Evolutionary conservation across 2,329 filamentous ascomycete species (phyloP).

Genomic region (Pseudocercospora vitis): DNA sequence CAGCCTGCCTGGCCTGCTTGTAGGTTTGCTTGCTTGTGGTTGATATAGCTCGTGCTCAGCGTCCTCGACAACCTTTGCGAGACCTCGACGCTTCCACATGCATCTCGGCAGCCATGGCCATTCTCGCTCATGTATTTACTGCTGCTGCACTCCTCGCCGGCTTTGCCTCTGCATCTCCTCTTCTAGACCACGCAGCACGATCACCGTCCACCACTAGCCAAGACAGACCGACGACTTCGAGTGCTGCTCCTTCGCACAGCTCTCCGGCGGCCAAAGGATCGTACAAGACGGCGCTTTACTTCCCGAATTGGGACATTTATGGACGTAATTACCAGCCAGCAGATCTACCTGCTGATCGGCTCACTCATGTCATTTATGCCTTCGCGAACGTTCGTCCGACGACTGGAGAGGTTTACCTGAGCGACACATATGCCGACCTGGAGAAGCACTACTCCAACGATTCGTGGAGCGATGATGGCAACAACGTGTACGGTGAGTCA

Average conservation of each 20-base stretch:
- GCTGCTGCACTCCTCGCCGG: not conserved
- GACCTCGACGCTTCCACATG: not conserved
- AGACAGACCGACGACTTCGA: not conserved
- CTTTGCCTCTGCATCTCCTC: not conserved
- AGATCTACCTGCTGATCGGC: slow-evolving; percentile 72
- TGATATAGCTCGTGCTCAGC: not conserved
- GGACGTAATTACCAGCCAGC: slow-evolving; percentile 73
- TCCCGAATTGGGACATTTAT: slow-evolving; percentile 37
- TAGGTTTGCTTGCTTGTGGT: not conserved
- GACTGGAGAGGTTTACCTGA: slow-evolving; percentile 73
- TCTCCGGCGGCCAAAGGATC: not conserved
- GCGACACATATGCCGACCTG: slow-evolving; percentile 66
- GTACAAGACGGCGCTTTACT: slow-evolving; percentile 26
- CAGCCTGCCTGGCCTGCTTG: slow-evolving; percentile 6
- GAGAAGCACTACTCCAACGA: slow-evolving; percentile 70
- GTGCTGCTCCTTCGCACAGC: not conserved
- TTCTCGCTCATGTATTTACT: not conserved
- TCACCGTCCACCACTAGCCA: not conserved
- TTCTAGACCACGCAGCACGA: not conserved
- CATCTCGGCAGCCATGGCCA: not conserved
- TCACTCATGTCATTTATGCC: slow-evolving; percentile 89
- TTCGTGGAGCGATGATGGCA: slow-evolving; percentile 63
- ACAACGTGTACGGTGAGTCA: slow-evolving; percentile 75
- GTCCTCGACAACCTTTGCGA: not conserved
- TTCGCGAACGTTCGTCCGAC: slow-evolving; percentile 84